A percentile compares a stretch with the other conserved stretches of the same genome.
These are phyloP conservation scores for Debaryomyces hansenii DNA, from an alignment of 805 yeast species.

Conservation along the genomic window DNA sequence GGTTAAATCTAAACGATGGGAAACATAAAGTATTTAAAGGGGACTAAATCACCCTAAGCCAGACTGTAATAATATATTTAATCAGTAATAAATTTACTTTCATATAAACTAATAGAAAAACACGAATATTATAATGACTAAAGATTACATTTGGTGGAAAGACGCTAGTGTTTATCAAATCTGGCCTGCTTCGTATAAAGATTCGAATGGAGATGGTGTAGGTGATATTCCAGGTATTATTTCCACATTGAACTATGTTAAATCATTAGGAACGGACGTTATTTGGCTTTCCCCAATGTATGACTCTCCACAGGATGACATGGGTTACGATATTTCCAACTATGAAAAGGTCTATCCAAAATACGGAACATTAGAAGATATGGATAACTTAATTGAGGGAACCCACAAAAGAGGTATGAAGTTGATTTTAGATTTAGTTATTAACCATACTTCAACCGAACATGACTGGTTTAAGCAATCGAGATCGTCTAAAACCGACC, in stretches of 20 bases:
- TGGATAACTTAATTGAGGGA: constrained; percentile 48
- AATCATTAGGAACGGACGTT: constrained; percentile 49
- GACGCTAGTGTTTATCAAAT: constrained; percentile 57
- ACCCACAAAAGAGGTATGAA: constrained; percentile 51
- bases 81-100: too few species aligned
- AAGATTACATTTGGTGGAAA: constrained; percentile 50
- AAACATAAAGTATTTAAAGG: too few species aligned
- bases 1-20: too few species aligned
- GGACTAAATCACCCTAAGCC: too few species aligned
- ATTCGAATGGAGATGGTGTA: constrained; percentile 58
- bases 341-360: constrained; percentile 51
- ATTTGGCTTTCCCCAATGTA: constrained; percentile 61
- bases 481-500: constrained; percentile 47
- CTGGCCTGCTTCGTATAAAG: constrained; percentile 62
- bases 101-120: too few species aligned
- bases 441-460: constrained; percentile 57
- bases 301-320: constrained; percentile 60
- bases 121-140: constrained; percentile 12
- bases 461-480: constrained; percentile 62
- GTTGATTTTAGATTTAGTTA: constrained; percentile 54
- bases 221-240: constrained; percentile 59
- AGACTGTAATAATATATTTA: too few species aligned
- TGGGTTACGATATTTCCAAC: constrained; percentile 62
- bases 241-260: constrained; percentile 51
- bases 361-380: constrained; percentile 56